Evolutionary conservation across 208 protist species (phyloP).

Genomic region (Novymonas esmeraldas): DNA sequence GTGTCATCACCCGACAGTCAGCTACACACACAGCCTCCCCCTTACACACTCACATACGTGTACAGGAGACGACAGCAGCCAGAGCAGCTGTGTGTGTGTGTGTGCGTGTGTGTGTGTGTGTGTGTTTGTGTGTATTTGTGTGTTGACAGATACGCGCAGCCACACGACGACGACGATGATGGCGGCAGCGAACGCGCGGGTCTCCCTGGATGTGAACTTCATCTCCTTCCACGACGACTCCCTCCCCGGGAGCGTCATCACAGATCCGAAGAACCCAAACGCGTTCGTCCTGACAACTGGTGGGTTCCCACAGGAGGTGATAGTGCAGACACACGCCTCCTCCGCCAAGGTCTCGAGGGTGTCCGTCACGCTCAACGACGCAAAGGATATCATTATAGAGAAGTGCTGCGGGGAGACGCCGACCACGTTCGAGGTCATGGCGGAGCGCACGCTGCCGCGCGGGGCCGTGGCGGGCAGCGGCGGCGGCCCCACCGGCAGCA

Average conservation of each 20-base stretch:
- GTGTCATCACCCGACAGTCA: no score
- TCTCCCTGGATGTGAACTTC: slow-evolving; percentile 69
- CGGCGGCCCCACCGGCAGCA: slow-evolving; percentile 1
- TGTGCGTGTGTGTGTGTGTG: slow-evolving; percentile 17
- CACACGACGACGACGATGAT: slow-evolving; percentile 5
- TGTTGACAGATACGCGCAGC: not conserved
- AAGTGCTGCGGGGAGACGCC: slow-evolving; percentile 30
- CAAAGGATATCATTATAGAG: slow-evolving; percentile 73
- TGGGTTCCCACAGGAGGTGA: slow-evolving; percentile 82
- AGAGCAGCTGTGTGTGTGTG: no score
- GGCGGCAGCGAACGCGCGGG: slow-evolving; percentile 18
- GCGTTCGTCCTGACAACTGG: slow-evolving; percentile 87
- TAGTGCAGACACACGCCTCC: slow-evolving; percentile 61
- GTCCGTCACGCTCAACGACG: slow-evolving; percentile 64
- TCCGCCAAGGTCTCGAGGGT: slow-evolving; percentile 63
- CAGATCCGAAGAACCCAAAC: slow-evolving; percentile 40
- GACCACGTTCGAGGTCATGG: slow-evolving; percentile 49
- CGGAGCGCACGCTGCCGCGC: slow-evolving; percentile 54
- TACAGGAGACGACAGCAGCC: no score
- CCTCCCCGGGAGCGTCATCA: slow-evolving; percentile 45
- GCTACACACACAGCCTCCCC: no score
- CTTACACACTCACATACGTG: no score
- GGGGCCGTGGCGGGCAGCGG: slow-evolving; percentile 8
- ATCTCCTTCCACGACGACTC: slow-evolving; percentile 79
- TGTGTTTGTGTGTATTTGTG: not conserved